Evolutionary conservation across 116 monocot genomes (phyloP).

Genomic region (Trichopus zeylanicus): DNA sequence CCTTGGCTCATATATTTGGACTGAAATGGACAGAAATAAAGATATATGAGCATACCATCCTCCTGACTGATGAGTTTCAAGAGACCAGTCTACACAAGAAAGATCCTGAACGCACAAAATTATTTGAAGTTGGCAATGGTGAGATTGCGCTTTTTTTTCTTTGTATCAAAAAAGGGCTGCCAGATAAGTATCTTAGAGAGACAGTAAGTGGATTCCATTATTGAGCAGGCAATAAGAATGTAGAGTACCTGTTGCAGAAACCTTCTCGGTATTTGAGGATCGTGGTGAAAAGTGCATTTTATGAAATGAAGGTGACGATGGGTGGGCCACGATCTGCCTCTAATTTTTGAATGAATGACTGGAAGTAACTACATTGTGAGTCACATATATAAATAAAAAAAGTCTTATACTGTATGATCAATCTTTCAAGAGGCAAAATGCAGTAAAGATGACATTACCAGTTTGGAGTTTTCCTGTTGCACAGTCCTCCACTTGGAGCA

Average conservation of each 20-base stretch:
- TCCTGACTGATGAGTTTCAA: constrained; percentile 33
- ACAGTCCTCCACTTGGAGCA: too few relatives aligned
- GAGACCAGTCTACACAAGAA: constrained; percentile 28
- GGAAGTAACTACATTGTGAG: too few relatives aligned
- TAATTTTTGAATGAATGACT: constrained; percentile 27
- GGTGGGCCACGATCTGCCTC: constrained; percentile 42
- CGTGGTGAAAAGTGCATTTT: constrained; percentile 29
- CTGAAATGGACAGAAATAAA: too few relatives aligned
- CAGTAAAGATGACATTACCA: too few relatives aligned
- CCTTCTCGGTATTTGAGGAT: constrained; percentile 20
- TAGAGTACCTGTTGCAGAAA: constrained; percentile 22
- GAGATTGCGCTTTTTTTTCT: constrained; percentile 20
- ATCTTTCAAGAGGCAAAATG: too few relatives aligned
- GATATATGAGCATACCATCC: too few relatives aligned
- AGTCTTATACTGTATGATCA: too few relatives aligned
- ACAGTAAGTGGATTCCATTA: too few relatives aligned
- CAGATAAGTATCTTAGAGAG: background rate
- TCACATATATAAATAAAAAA: too few relatives aligned
- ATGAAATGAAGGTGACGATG: constrained; percentile 43
- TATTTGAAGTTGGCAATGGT: constrained; percentile 15
- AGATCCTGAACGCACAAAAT: constrained; percentile 57
- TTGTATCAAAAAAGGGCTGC: background rate
- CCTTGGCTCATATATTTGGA: too few relatives aligned
- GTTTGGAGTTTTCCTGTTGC: too few relatives aligned
- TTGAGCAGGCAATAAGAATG: background rate